Evolutionary conservation across 345 rosid species (phyloP).

Genomic region (Brassica nigra): DNA sequence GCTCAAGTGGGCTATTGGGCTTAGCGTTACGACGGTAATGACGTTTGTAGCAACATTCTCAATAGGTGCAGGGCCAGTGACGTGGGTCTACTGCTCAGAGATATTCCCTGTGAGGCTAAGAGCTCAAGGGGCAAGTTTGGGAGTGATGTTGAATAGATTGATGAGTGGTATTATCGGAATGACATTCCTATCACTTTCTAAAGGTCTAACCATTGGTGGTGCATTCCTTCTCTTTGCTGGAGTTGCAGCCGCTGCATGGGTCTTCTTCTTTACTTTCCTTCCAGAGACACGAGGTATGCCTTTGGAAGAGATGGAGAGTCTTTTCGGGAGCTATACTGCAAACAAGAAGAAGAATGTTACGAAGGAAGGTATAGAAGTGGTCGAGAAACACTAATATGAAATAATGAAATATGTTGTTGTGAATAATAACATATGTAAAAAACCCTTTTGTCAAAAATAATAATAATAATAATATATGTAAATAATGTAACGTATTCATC

Average conservation of each 20-base stretch:
- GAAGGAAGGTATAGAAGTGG: slow-evolving; percentile 7
- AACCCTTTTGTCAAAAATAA: too few relatives aligned
- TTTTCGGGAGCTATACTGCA: slow-evolving; percentile 50
- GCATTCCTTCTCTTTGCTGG: slow-evolving; percentile 58
- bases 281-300: slow-evolving; percentile 72
- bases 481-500: too few relatives aligned
- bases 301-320: slow-evolving; percentile 55
- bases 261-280: slow-evolving; percentile 53
- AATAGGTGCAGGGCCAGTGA: slow-evolving; percentile 71
- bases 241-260: slow-evolving; percentile 44
- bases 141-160: slow-evolving; percentile 62
- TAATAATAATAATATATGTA: too few relatives aligned
- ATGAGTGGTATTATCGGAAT: slow-evolving; percentile 68
- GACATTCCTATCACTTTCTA: slow-evolving; percentile 54
- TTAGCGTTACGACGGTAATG: slow-evolving; percentile 55
- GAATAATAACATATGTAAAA: neutral
- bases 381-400: slow-evolving; percentile 5
- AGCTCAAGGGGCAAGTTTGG: slow-evolving; percentile 73
- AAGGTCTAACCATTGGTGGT: slow-evolving; percentile 55
- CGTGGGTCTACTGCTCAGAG: slow-evolving; percentile 79
- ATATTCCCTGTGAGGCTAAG: slow-evolving; percentile 62
- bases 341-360: slow-evolving; percentile 19
- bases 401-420: neutral
- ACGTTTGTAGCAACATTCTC: slow-evolving; percentile 64
- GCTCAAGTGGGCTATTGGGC: slow-evolving; percentile 45